Percentiles rank a stretch among this genome's conserved stretches.
Evolutionary conservation across 768 basidiomycete species (phyloP).

Genomic region (Suillus hirtellus): DNA sequence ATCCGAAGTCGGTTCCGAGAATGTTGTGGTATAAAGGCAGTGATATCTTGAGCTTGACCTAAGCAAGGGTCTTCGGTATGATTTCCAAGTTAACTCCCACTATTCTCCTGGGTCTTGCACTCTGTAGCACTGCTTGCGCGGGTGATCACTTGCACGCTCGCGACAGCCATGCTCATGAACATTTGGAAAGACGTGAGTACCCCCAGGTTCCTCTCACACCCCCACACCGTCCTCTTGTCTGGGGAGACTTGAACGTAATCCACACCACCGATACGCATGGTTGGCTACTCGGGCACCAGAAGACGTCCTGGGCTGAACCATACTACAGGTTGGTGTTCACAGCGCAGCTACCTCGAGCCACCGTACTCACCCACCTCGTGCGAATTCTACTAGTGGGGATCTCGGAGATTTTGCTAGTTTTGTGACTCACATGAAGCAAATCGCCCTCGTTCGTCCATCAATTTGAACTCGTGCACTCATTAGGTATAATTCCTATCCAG

Average conservation of each 20-base stretch:
- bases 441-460: conserved; percentile 51
- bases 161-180: conserved; percentile 33
- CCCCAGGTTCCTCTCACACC: conserved; percentile 45
- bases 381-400: conserved; percentile 44
- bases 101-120: conserved; percentile 19
- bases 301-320: conserved; percentile 69
- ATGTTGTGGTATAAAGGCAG: background rate
- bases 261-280: conserved; percentile 86
- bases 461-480: background rate
- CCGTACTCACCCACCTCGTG: background rate
- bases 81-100: conserved; percentile 15
- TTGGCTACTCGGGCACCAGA: conserved; percentile 85
- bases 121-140: conserved; percentile 18
- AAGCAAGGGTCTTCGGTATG: conserved; percentile 4
- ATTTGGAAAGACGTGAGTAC: conserved; percentile 36
- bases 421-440: conserved; percentile 75
- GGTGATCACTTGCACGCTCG: conserved; percentile 19
- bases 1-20: background rate
- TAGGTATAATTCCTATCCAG: conserved; percentile 26
- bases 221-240: conserved; percentile 71
- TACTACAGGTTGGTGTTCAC: conserved; percentile 55
- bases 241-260: conserved; percentile 87
- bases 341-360: background rate
- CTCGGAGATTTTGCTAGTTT: conserved; percentile 87
- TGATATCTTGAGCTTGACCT: background rate